These are phyloP conservation scores for Pholiota adiposa DNA, from an alignment of 1,284 basidiomycete genomes.

Conservation along the genomic window DNA sequence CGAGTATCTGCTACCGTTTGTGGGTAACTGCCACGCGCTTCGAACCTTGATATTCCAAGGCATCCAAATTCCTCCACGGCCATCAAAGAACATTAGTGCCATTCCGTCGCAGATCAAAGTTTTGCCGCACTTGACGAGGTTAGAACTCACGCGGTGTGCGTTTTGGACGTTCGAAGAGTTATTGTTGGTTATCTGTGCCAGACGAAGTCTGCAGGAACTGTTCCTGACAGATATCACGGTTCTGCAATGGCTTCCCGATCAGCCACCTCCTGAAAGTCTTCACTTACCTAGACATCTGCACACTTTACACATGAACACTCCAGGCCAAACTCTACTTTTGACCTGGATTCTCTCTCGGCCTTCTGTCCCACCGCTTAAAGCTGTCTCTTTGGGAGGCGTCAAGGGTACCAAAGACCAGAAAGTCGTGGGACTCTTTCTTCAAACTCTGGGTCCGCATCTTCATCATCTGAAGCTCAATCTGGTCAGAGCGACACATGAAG, in stretches of 20 bases:
- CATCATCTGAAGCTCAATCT: constrained; percentile 7
- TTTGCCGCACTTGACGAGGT: neutral
- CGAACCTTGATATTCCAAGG: constrained; percentile 6
- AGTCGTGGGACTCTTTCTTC: neutral
- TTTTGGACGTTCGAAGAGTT: constrained; percentile 10
- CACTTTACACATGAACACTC: neutral
- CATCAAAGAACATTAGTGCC: neutral
- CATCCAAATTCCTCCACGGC: neutral
- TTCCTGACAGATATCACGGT: constrained; percentile 3
- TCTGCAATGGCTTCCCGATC: constrained; percentile 1
- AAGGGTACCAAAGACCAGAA: neutral
- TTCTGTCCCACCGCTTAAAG: neutral
- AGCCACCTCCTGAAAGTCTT: neutral
- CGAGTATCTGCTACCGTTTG: constrained; percentile 7
- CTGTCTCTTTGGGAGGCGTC: constrained; percentile 1
- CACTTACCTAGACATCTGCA: constrained; percentile 1
- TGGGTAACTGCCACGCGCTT: neutral
- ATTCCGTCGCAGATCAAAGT: constrained; percentile 1
- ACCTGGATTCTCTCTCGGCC: constrained; percentile 2
- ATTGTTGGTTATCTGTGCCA: neutral
- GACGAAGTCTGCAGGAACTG: neutral
- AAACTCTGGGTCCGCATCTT: constrained; percentile 2
- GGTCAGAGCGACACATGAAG: neutral
- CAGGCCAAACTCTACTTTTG: constrained; percentile 4
- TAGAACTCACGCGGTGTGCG: constrained; percentile 9